Evolutionary conservation across 2,329 filamentous ascomycete species (phyloP).

Genomic region (Epicoccum sorghinum): DNA sequence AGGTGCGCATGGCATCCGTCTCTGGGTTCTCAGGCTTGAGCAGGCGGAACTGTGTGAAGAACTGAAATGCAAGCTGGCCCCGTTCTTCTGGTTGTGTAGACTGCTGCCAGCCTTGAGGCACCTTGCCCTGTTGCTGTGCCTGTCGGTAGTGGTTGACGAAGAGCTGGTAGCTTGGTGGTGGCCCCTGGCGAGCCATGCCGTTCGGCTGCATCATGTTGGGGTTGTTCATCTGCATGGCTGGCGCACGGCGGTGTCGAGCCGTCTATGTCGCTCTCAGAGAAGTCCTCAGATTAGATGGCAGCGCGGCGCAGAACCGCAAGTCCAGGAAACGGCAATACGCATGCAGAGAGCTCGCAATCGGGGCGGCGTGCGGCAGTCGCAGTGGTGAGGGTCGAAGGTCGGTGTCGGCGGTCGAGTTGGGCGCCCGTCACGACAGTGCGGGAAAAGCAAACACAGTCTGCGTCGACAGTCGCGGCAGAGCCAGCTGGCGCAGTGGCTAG

Average conservation of each 20-base stretch:
- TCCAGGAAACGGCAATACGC: constrained; percentile 1
- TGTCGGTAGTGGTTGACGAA: constrained; percentile 37
- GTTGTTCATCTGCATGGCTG: constrained; percentile 40
- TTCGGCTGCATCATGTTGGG: constrained; percentile 41
- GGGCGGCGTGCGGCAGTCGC: neutral
- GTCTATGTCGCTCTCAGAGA: constrained; percentile 15
- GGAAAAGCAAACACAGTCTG: constrained; percentile 11
- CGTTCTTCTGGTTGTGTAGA: constrained; percentile 39
- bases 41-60: constrained; percentile 42
- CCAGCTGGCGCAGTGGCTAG: constrained; percentile 8
- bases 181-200: constrained; percentile 23
- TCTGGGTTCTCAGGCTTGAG: constrained; percentile 41
- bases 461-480: constrained; percentile 9
- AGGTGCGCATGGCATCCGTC: constrained; percentile 33
- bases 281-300: neutral
- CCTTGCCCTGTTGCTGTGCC: constrained; percentile 33
- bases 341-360: constrained; percentile 7
- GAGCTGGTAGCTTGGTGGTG: constrained; percentile 29
- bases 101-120: constrained; percentile 43
- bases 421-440: constrained; percentile 8
- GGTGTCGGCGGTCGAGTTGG: constrained; percentile 10
- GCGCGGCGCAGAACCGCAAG: constrained; percentile 8
- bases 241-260: constrained; percentile 15
- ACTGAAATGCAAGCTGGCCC: constrained; percentile 38
- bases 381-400: constrained; percentile 3